These are phyloP conservation scores for Cystobasidium ongulense DNA, from an alignment of 768 basidiomycete genomes.

Conservation along the genomic window DNA sequence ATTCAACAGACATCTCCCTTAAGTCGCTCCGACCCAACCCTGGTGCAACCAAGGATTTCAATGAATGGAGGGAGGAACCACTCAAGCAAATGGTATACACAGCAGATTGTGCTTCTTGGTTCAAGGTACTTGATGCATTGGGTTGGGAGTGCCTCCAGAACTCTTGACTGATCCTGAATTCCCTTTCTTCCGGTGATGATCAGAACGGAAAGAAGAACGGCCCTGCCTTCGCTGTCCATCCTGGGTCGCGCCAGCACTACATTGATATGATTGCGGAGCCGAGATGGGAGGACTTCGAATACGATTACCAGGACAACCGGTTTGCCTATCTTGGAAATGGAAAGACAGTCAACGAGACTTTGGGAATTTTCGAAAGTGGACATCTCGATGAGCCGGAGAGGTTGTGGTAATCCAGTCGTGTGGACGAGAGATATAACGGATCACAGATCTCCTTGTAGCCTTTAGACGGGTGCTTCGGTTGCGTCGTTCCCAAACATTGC, in stretches of 20 bases:
- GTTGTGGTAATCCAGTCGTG: conserved; percentile 10
- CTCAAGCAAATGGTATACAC: not conserved
- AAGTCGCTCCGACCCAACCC: not conserved
- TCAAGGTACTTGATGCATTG: conserved; percentile 7
- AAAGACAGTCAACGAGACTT: not conserved
- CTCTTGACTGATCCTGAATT: too few species aligned
- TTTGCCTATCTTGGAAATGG: conserved; percentile 8
- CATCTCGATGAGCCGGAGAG: not conserved
- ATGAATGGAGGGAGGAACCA: not conserved
- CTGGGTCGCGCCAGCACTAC: conserved; percentile 1
- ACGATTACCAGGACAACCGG: not conserved
- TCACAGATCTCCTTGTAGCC: too few species aligned
- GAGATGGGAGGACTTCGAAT: conserved; percentile 8
- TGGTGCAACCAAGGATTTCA: not conserved
- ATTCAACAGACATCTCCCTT: not conserved
- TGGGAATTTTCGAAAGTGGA: not conserved
- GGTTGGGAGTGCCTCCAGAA: too few species aligned
- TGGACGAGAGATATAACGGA: too few species aligned
- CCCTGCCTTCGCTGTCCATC: conserved; percentile 3
- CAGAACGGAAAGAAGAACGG: not conserved
- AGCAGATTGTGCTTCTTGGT: not conserved
- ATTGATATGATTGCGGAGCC: not conserved
- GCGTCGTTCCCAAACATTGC: conserved; percentile 10
- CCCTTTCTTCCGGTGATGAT: not conserved
- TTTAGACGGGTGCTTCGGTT: too few species aligned